Evolutionary conservation across 2,329 filamentous ascomycete genomes (phyloP), one percentile per base, ranked within the genome.

Genomic region (Aureobasidium namibiae): DNA sequence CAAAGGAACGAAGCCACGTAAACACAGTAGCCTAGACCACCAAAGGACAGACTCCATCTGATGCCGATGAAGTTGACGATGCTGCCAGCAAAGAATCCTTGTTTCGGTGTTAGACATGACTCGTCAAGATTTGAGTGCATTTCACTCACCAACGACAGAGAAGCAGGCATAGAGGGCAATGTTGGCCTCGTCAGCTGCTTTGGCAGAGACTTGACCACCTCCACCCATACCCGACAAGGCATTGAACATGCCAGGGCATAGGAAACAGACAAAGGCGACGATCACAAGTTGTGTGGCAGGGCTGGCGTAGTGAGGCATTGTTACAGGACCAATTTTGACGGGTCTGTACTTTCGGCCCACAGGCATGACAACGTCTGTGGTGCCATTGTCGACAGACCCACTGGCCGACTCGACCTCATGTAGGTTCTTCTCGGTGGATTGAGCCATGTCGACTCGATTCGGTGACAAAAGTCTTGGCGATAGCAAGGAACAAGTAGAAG

Each of bases 41-140:
- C 89, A 64, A 92, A 80, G 5, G 83, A 79, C 53, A 92, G 76
- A 16, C 88, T 87, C 45, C 80, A 69, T 67, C 82, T 83, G 62
- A 91, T 81, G 59, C 89, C 89, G 57, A 91, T 78, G 63, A 82
- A 82, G 76, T 94, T 94, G 74, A 87, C 86, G 67, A 92, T 82
- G 56, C 87, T 92, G 59, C 83, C 83, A 48, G 82, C 82, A 63
- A 84, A 82, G 76, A 85, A 85, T 16, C 82, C 54, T 57, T 10
- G 24, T 21, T 13, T 5, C 4, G 7, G 29, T 29, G 34, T 36
- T n/a, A 42, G 29, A 31, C 13, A 36, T 29, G 26, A 13, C 21
- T 44, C 29, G 16, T 11, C 3, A 16, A 1, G 8, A 9, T 6
- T 13, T 8, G 46, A 31, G 31, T 5, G 10, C 14, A 45, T 5